Evolutionary conservation across 345 rosid species (phyloP).

Genomic region (Mangifera indica): DNA sequence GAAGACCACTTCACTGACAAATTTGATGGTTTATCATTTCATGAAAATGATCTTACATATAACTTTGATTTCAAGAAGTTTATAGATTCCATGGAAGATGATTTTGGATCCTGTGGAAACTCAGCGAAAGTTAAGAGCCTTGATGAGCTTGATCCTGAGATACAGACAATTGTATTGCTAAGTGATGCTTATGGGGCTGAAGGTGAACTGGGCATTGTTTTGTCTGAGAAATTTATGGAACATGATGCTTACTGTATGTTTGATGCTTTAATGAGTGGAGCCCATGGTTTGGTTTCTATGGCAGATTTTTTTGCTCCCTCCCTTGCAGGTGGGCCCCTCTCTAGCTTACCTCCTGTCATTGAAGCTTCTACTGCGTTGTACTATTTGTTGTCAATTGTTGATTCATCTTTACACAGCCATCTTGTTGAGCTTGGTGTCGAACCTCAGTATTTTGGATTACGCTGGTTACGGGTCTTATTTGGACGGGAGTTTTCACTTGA

Average conservation of each 20-base stretch:
- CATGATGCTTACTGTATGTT: conserved; percentile 98
- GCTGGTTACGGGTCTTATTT: conserved; percentile 92
- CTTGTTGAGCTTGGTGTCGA: conserved; percentile 91
- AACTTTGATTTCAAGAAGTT: conserved; percentile 78
- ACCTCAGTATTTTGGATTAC: conserved; percentile 95
- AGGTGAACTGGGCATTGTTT: conserved; percentile 92
- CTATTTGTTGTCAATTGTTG: conserved; percentile 69
- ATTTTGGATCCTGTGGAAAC: conserved; percentile 48
- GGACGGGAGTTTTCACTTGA: conserved; percentile 86
- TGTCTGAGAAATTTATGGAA: conserved; percentile 96
- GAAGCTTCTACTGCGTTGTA: conserved; percentile 87
- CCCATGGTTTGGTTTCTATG: conserved; percentile 74
- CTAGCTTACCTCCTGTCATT: conserved; percentile 75
- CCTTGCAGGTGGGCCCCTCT: conserved; percentile 48
- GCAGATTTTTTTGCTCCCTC: conserved; percentile 75
- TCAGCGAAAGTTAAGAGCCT: conserved; percentile 52
- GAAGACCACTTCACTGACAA: conserved; percentile 87
- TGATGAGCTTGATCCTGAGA: conserved; percentile 83
- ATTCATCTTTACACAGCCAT: conserved; percentile 85
- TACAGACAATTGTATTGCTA: conserved; percentile 57
- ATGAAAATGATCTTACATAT: conserved; percentile 70
- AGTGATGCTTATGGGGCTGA: conserved; percentile 97
- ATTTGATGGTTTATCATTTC: conserved; percentile 77
- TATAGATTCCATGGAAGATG: conserved; percentile 60
- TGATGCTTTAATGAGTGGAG: conserved; percentile 88